Percentiles rank a stretch among this genome's conserved stretches.
phyloP scores from a whole-genome alignment of 257 asterid genomes.

The Linaria vulgaris region DNA sequence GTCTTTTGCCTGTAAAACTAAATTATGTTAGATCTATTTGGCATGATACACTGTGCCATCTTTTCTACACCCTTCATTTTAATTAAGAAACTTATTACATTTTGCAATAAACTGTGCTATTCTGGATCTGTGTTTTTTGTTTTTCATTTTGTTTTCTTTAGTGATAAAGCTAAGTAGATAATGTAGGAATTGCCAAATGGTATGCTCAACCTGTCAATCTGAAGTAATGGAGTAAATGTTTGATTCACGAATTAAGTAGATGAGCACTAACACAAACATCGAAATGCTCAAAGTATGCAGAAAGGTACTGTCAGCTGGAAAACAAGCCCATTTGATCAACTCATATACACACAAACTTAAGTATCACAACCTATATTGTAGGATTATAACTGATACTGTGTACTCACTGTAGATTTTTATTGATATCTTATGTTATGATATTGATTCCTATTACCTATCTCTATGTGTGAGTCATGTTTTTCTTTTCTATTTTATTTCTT shows the following conservation, averaged over 20 bases:
- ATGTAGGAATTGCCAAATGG: conserved; percentile 6
- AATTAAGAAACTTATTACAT: conserved; percentile 15
- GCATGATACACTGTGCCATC: conserved; percentile 14
- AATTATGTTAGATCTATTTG: not conserved
- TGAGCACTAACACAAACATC: not conserved
- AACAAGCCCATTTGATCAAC: not conserved
- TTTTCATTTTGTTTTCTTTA: too few relatives aligned
- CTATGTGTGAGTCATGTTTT: conserved; percentile 16
- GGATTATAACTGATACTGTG: not conserved
- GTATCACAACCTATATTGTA: too few relatives aligned
- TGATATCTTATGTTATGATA: conserved; percentile 9
- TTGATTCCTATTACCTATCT: conserved; percentile 23
- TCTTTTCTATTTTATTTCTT: not conserved
- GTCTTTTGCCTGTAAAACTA: not conserved
- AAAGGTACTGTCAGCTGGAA: conserved; percentile 13
- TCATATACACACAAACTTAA: too few relatives aligned
- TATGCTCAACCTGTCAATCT: conserved; percentile 18
- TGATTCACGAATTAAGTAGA: conserved; percentile 10
- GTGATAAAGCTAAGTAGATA: conserved; percentile 15
- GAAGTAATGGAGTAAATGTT: conserved; percentile 20
- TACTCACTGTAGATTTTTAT: conserved; percentile 9
- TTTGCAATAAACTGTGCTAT: not conserved
- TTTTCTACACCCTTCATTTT: conserved; percentile 18
- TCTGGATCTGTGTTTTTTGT: conserved; percentile 2
- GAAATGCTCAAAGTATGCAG: conserved; percentile 8